Base-by-base conservation (phyloP, 2,329 filamentous ascomycete genomes). In the Fusarium udum region DNA sequence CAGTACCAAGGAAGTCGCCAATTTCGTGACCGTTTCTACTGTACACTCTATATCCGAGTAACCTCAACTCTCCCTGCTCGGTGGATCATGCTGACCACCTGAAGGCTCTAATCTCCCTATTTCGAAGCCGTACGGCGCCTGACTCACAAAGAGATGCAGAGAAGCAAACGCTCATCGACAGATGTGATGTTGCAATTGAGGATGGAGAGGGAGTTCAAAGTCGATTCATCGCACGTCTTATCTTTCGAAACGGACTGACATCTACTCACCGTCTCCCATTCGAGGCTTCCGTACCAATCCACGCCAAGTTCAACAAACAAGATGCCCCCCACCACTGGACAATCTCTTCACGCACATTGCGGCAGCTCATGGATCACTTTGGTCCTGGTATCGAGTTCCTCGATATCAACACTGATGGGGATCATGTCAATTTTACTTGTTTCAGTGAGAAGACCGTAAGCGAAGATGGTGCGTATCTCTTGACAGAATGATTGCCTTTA, bases 331-430 rank as follows among this genome's bases (percentile, higher is more conserved):
- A 94, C 69, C 87, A 87, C 67, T 95, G 93, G 93, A 88, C 86
- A 16, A 93, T 95, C 64, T 90, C 91, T 22, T 91, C 92, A 6
- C 86, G 90, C 66, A 91, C 91, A 0, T 82, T 95, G 58, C 89
- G 92, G 69, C 92, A 95, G 76, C 88, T 94, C 69, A 91, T 93
- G 82, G 93, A 95, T 67, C 93, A 94, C 78, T 95, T 95, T 78
- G 92, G 92, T 0, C 92, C 92, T 3, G 93, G 92, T 10, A 94
- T 93, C 37, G 93, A 95, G 80, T 92, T 95, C 74, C 87, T 95
- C 6, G 93, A 95, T 75, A 92, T 95, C 71, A 92, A 93, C 78
- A 90, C 91, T 1, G 90, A 94, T 68, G 90, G 91, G 18, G 90
- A 93, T 60, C 89, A 92, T 52, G 91, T 93, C 22, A 92, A 93